These are phyloP conservation scores for Penicillium sp. DNA, from an alignment of 2,329 filamentous ascomycete genomes.

Conservation along the genomic window DNA sequence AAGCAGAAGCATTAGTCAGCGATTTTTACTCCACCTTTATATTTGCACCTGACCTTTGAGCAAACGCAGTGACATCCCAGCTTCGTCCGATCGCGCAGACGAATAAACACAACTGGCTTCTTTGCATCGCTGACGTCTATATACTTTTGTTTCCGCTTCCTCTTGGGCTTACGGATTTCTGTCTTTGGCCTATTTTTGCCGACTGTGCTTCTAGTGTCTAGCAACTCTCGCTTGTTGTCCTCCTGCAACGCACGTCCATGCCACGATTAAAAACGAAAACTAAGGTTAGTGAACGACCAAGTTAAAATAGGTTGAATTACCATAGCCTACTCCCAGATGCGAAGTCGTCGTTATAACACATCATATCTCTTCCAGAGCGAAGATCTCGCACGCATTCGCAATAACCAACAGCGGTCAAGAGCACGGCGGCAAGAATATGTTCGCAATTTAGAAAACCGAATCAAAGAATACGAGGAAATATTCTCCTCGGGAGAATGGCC, in stretches of 20 bases:
- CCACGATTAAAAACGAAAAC: slow-evolving; percentile 18
- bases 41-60: not conserved
- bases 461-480: slow-evolving; percentile 17
- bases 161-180: not conserved
- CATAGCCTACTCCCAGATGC: not conserved
- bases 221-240: not conserved
- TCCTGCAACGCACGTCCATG: slow-evolving; percentile 6
- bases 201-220: not conserved
- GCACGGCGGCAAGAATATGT: slow-evolving; percentile 18
- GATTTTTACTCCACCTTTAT: not conserved
- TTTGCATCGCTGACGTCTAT: not conserved
- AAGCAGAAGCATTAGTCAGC: not conserved
- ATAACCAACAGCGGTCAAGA: slow-evolving; percentile 18
- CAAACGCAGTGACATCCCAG: slow-evolving; percentile 13
- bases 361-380: slow-evolving; percentile 11
- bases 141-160: not conserved
- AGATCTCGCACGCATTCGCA: slow-evolving; percentile 19
- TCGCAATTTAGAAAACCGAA: slow-evolving; percentile 21
- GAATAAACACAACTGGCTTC: not conserved
- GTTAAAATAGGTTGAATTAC: not conserved
- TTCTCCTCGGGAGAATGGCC: not conserved
- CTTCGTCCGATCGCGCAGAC: slow-evolving; percentile 5
- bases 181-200: not conserved
- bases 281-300: slow-evolving; percentile 7
- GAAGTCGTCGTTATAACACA: slow-evolving; percentile 2